Evolutionary conservation across 768 basidiomycete genomes (phyloP), one percentile per base, ranked within the genome.

Genomic region (Crassisporium funariophilum): DNA sequence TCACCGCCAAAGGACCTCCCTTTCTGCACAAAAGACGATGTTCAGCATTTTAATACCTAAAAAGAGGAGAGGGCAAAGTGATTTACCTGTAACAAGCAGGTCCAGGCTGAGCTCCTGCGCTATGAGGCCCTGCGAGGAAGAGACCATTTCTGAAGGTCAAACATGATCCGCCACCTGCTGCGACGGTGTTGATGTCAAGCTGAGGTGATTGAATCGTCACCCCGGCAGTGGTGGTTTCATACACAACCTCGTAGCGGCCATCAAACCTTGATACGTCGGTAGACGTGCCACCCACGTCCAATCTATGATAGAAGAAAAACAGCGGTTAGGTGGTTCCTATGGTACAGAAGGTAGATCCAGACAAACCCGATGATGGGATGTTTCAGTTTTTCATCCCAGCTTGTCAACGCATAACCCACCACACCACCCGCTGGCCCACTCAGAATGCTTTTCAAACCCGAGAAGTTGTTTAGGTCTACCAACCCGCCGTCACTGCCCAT

Each of bases 341-440:
- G 8, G 16, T 4, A 3, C 15, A 23, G 16, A 13, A 27, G 16
- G 22, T 2, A 35, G 36, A 27, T 46, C 17, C n/a, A n/a, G n/a
- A 74, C 84, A 12, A 60, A 89, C 86, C 91, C 91, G 47, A 97
- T 95, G 54, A 95, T 80, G 0, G 94, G 89, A 24, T 77, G 70
- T 57, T 78, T 83, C 55, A 73, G 63, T 53, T 82, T 69, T 39
- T 77, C 77, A 54, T 93, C 91, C 88, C 92, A 97, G 57, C 91
- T 93, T 3, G 91, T 95, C 54, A 93, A 70, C 0, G 94, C 91
- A 58, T 91, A 95, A 0, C 95, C 95, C 0, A 98, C 95, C 4
- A 98, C 95, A 3, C 95, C 95, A 2, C 95, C 95, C 0, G 95
- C 95, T 0, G 95, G 95, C 2, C 91, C 91, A 56, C 90, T 93